Percentiles rank a stretch among this genome's conserved stretches.
Evolutionary conservation across 208 protist genomes (phyloP).

Genomic region (Trypanosoma caninum): DNA sequence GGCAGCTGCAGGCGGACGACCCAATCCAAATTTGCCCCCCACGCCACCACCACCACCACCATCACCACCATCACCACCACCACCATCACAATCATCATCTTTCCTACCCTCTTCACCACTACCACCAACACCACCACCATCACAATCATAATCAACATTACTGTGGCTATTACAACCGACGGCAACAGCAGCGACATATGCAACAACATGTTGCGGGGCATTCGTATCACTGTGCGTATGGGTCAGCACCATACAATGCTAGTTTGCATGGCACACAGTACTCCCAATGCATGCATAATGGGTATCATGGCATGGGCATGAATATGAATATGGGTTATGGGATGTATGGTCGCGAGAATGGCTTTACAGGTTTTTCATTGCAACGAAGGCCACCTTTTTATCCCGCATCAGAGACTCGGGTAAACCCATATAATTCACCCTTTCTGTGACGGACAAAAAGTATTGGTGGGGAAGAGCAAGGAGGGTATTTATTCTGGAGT

Average conservation of each 20-base stretch:
- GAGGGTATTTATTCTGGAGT: no score
- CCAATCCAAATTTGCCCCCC: background rate
- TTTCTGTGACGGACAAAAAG: background rate
- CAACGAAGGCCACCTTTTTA: conserved; percentile 21
- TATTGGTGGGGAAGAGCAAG: background rate
- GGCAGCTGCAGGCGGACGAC: background rate
- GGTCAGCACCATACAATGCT: conserved; percentile 13
- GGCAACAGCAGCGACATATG: conserved; percentile 29
- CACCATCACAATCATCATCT: conserved; percentile 25
- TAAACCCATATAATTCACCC: conserved; percentile 1
- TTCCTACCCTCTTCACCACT: conserved; percentile 2
- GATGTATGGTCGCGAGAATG: conserved; percentile 15
- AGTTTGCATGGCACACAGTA: conserved; percentile 16
- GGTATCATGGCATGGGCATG: conserved; percentile 27
- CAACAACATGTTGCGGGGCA: conserved; percentile 17
- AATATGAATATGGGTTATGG: no score
- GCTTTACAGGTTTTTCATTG: conserved; percentile 17
- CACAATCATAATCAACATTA: conserved; percentile 18
- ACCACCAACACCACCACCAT: conserved; percentile 3
- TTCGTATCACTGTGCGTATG: conserved; percentile 23
- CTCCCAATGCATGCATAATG: conserved; percentile 22
- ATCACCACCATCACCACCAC: conserved; percentile 22
- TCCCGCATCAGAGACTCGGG: conserved; percentile 12
- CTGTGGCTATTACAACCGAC: conserved; percentile 6
- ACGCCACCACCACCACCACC: conserved; percentile 18